A percentile compares a stretch with the other conserved stretches of the same genome.
phyloP scores from a whole-genome alignment of 169 alveolate genomes.

The Cryptosporidium ubiquitum region DNA sequence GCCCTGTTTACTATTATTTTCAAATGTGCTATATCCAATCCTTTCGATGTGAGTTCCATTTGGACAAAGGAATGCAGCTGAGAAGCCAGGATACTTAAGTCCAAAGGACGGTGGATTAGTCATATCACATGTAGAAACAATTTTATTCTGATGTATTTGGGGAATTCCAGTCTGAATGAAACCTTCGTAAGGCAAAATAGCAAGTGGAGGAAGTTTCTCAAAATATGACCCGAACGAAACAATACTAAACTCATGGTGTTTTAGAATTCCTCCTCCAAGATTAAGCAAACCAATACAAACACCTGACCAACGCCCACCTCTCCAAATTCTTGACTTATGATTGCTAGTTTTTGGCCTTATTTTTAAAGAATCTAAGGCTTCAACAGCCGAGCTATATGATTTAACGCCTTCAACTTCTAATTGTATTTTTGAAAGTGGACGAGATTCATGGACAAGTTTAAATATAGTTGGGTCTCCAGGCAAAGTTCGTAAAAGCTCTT shows the following conservation, averaged over 20 bases:
- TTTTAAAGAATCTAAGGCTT: slow-evolving; percentile 32
- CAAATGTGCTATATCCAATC: slow-evolving; percentile 62
- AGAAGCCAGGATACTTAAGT: slow-evolving; percentile 51
- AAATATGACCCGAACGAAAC: slow-evolving; percentile 59
- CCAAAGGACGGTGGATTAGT: slow-evolving; percentile 38
- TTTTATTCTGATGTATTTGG: slow-evolving; percentile 33
- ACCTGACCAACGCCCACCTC: slow-evolving; percentile 65
- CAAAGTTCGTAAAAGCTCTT: slow-evolving; percentile 38
- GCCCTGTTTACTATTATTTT: slow-evolving; percentile 3
- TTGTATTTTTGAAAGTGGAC: slow-evolving; percentile 30
- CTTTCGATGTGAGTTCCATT: slow-evolving; percentile 68
- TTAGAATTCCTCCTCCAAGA: slow-evolving; percentile 45
- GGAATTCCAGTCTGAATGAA: slow-evolving; percentile 66
- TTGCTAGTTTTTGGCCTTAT: neutral
- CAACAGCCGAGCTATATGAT: slow-evolving; percentile 45
- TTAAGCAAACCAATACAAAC: slow-evolving; percentile 64
- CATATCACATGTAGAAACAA: slow-evolving; percentile 62
- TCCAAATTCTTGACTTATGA: slow-evolving; percentile 46
- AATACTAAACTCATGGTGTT: slow-evolving; percentile 45
- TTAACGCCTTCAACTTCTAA: slow-evolving; percentile 18
- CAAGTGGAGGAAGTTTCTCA: slow-evolving; percentile 65
- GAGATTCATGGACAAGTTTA: slow-evolving; percentile 59
- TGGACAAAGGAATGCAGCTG: slow-evolving; percentile 70
- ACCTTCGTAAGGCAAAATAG: slow-evolving; percentile 25
- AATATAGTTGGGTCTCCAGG: slow-evolving; percentile 65